Evolutionary conservation across 768 basidiomycete species (phyloP).

Genomic region (Phylloporus arenicola): DNA sequence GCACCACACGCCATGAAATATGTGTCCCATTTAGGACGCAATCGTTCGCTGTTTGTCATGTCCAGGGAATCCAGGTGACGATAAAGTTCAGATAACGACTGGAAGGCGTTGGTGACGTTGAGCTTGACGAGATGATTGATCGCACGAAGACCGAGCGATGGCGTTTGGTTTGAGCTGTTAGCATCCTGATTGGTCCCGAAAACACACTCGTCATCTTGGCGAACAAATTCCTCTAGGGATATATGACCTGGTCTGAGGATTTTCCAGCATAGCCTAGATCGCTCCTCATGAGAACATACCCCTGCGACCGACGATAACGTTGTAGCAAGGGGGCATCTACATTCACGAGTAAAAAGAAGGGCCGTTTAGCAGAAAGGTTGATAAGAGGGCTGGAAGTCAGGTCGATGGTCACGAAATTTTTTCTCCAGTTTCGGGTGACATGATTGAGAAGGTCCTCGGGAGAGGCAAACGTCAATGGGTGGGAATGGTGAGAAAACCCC

Average conservation of each 20-base stretch:
- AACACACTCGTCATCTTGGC: conserved; percentile 59
- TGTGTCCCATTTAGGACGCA: conserved; percentile 89
- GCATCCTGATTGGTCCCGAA: conserved; percentile 42
- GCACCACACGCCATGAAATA: conserved; percentile 82
- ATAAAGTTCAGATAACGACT: conserved; percentile 47
- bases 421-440: conserved; percentile 77
- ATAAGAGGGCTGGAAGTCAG: conserved; percentile 52
- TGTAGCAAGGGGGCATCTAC: conserved; percentile 78
- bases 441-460: conserved; percentile 57
- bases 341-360: conserved; percentile 82
- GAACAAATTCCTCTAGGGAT: conserved; percentile 70
- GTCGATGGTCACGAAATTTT: conserved; percentile 77
- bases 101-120: conserved; percentile 61
- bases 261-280: conserved; percentile 7
- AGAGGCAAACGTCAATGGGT: conserved; percentile 35
- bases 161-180: conserved; percentile 18
- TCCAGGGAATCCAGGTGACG: conserved; percentile 62
- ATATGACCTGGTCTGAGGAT: conserved; percentile 14
- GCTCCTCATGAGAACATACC: conserved; percentile 32
- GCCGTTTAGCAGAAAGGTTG: conserved; percentile 71
- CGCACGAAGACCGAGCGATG: conserved; percentile 14
- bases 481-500: conserved; percentile 18
- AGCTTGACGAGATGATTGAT: conserved; percentile 50
- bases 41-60: conserved; percentile 63
- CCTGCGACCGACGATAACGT: conserved; percentile 57